Conservation (phyloP, 140 eudicot genomes). For the Oenanthe javanica region DNA sequence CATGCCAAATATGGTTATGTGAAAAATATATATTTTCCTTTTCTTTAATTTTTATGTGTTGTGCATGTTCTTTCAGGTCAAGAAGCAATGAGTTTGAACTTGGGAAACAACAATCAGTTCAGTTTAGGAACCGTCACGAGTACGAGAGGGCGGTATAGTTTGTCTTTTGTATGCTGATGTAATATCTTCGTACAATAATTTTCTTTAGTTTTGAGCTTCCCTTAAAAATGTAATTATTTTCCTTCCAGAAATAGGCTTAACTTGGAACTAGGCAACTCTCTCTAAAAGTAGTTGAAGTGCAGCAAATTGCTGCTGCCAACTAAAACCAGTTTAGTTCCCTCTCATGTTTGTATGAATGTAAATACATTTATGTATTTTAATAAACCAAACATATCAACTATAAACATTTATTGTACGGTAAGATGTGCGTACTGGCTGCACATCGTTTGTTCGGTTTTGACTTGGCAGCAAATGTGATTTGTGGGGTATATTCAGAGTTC, state of each 20-base stretch:
- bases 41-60: not conserved
- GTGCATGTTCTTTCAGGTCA: not conserved
- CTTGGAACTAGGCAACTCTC: not conserved
- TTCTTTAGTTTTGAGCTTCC: not conserved
- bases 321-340: not conserved
- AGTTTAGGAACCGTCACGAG: not conserved
- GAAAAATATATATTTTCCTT: not conserved
- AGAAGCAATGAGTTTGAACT: not conserved
- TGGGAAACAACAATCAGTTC: not conserved
- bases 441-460: too few species aligned
- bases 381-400: not conserved
- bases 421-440: not conserved
- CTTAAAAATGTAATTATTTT: not conserved
- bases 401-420: not conserved
- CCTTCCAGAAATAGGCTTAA: slow-evolving; percentile 3
- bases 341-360: slow-evolving; percentile 1
- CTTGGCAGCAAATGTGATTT: too few species aligned
- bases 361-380: not conserved
- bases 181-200: not conserved
- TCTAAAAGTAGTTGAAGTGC: not conserved
- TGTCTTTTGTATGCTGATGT: slow-evolving; percentile 7
- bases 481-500: too few species aligned
- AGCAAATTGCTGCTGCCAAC: slow-evolving; percentile 5
- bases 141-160: not conserved
- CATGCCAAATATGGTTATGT: too few species aligned